Percentiles rank a stretch among this genome's conserved stretches.
Evolutionary conservation across 306 rosid genomes (phyloP).

Genomic region (Argentina anserina): DNA sequence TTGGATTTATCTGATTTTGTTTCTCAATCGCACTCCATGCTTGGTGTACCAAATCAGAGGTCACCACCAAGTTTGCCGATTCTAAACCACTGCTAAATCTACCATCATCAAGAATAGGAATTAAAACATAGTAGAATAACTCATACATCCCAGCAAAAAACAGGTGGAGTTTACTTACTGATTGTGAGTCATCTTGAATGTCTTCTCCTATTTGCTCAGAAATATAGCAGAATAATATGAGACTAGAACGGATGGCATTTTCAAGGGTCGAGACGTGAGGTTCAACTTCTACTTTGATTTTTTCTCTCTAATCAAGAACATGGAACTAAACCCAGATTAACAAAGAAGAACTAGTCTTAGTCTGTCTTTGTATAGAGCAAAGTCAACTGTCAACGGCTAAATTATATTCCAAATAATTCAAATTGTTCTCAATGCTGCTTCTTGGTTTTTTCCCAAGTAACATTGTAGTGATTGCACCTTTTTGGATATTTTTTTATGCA

Average conservation of each 20-base stretch:
- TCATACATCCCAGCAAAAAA: neutral
- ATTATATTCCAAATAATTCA: neutral
- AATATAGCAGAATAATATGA: neutral
- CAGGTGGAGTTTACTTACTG: neutral
- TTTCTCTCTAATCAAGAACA: neutral
- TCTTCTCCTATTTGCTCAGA: neutral
- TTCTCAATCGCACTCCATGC: constrained; percentile 31
- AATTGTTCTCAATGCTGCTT: neutral
- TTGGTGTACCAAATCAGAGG: constrained; percentile 30
- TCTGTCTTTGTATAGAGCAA: neutral
- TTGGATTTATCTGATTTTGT: neutral
- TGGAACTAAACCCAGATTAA: neutral
- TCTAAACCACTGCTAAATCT: constrained; percentile 56
- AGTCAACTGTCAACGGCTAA: neutral
- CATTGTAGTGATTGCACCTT: no score
- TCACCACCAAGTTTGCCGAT: constrained; percentile 28
- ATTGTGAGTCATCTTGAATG: neutral
- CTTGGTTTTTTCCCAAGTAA: neutral
- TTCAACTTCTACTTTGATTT: neutral
- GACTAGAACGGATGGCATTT: neutral
- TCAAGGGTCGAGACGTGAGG: neutral
- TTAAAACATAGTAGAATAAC: neutral
- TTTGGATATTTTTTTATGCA: neutral
- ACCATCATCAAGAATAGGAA: constrained; percentile 10
- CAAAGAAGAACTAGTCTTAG: neutral